These are phyloP conservation scores for Spathaspora gorwiae DNA, from an alignment of 805 yeast species.

Conservation along the genomic window DNA sequence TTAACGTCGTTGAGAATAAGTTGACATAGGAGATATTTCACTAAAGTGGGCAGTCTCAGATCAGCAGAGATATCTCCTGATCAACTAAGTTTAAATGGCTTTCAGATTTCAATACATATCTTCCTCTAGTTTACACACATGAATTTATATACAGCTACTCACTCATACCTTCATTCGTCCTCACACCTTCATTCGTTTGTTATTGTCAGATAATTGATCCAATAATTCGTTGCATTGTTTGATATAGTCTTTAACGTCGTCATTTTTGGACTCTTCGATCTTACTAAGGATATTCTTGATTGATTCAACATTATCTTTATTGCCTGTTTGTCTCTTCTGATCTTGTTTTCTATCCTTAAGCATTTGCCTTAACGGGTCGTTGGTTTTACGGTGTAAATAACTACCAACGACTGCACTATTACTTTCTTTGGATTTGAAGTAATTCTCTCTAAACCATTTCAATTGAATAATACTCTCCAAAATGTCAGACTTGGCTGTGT, in stretches of 20 bases:
- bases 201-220: neutral
- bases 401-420: conserved; percentile 8
- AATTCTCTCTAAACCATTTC: conserved; percentile 68
- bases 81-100: no score
- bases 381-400: no score
- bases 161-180: neutral
- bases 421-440: conserved; percentile 34
- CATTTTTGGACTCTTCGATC: neutral
- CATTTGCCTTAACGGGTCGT: no score
- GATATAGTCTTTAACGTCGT: neutral
- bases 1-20: no score
- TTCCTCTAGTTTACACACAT: no score
- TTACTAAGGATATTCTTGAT: neutral
- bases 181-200: neutral
- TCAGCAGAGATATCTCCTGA: no score
- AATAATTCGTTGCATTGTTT: neutral
- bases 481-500: conserved; percentile 88
- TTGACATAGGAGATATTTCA: no score
- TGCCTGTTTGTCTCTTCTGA: neutral
- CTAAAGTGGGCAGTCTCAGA: no score
- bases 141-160: neutral
- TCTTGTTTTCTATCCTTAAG: neutral
- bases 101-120: no score
- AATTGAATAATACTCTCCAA: conserved; percentile 83
- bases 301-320: neutral